Base-by-base conservation (phyloP, 129 eudicot species). In the Mikania micrantha region DNA sequence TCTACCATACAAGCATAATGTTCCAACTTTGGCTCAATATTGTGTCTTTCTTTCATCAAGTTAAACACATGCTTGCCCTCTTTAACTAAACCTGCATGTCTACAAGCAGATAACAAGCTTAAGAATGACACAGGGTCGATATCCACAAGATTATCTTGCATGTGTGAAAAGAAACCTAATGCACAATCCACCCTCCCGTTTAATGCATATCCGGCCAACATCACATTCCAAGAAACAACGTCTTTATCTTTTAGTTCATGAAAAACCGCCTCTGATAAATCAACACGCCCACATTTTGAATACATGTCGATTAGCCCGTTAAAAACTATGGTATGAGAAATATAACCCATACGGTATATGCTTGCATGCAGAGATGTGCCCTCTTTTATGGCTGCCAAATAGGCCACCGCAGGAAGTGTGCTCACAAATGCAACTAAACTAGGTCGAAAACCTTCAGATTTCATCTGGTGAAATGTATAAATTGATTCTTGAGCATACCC, bases 1-100 rank as follows among this genome's bases (percentile, higher is more conserved):
- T 87, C 90, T 54, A 87, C 90, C 85, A 82, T 79, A 58, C 95
- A 87, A 39, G 95, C 87, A 16, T 84, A 87, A 70, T 87, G 95
- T 49, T 87, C 85, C 67, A 87, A 49, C 58, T 72, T 68, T 4
- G 95, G 95, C 24, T 81, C 80, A 42, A 84, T 22, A 24, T 70
- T 29, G 47, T 79, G 74, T 61, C 63, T 79, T 28, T 81, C 70
- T 24, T 35, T 63, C 85, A 79, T 81, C 36, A 71, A 79, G 8
- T 61, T 3, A 72, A 87, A 87, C 32, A 87, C 70, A 11, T 19
- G 34, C 58, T 77, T 81, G 27, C 85, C 95, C 66, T 81, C 84
- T n/a, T 81, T 74, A 28, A 84, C 82, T 39, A 87, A 53, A 5
- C 90, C 90, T 0, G 84, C 78, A 38, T 87, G 95, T 66, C 95